Base-by-base conservation (phyloP, 352 stramenopile genomes). In the Globisporangium abappressorium region DNA sequence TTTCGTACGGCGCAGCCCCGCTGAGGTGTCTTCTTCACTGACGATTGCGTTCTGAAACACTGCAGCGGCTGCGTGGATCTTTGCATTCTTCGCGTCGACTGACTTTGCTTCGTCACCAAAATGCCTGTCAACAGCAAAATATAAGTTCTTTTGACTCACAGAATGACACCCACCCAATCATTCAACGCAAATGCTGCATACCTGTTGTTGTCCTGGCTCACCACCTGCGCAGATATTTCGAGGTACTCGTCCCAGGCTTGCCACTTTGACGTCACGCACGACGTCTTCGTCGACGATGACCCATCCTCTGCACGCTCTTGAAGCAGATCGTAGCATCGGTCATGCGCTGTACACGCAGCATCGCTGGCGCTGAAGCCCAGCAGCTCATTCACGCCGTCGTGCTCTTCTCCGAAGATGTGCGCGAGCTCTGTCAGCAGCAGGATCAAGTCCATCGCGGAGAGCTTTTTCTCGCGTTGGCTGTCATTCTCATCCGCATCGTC, bases 381-480 rank as follows among this genome's bases (percentile, higher is more conserved):
- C 11, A 82, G 41, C 24, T 69, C 59, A 20, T 64, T 72, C n/a
- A 82, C 47, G 12, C 66, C 61, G 15, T 51, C 38, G 34, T 79
- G 71, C 4, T 77, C 68, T 34, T 80, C 73, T 9, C 71, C 76
- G 55, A 82, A 75, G 5, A 78, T 59, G 28, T 71, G 68, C 0
- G 61, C 26, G 11, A 82, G 58, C 14, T 77, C 67, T 1, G 64
- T 63, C 15, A 79, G 64, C 7, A 82, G 54, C 46, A 71, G 30
- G 22, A 74, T 61, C 4, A 73, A 53, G 28, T 79, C 71, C 14
- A 46, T 53, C 20, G 56, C 57, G 15, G 64, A 68, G 7, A 79
- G 56, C 5, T 51, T 51, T 9, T 8, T 51, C 43, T 24, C 43
- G 20, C 28, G 18, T 8, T 55, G 56, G 20, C 22, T 62, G 61